Evolutionary conservation across 2,329 filamentous ascomycete species (phyloP).

Genomic region (Hymenoscyphus scutula): DNA sequence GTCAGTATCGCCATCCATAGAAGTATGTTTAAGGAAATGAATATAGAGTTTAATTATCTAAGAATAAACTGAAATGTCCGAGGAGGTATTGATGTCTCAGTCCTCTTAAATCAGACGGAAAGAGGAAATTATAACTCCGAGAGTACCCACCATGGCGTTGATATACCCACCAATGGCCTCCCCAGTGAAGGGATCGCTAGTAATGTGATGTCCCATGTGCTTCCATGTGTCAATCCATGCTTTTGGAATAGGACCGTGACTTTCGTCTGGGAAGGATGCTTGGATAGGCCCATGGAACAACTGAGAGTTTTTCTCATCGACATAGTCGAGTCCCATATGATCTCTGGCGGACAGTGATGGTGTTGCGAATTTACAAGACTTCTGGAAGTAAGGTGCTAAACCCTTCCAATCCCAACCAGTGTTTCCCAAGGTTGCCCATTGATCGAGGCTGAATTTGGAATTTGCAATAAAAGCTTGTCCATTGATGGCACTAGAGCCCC

Average conservation of each 20-base stretch:
- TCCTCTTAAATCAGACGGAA: no score
- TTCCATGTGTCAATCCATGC: slow-evolving; percentile 48
- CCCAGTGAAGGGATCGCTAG: slow-evolving; percentile 33
- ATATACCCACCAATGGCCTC: slow-evolving; percentile 36
- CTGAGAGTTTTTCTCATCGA: slow-evolving; percentile 9
- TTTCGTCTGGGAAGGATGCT: slow-evolving; percentile 43
- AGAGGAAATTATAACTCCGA: no score
- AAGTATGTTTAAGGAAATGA: no score
- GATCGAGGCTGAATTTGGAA: slow-evolving; percentile 36
- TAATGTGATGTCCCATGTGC: slow-evolving; percentile 36
- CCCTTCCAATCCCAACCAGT: slow-evolving; percentile 41
- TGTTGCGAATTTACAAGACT: slow-evolving; percentile 28
- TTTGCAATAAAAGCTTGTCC: slow-evolving; percentile 29
- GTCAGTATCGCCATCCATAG: no score
- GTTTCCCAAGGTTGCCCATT: slow-evolving; percentile 42
- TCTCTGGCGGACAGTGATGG: slow-evolving; percentile 8
- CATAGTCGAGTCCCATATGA: slow-evolving; percentile 11
- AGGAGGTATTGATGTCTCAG: no score
- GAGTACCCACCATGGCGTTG: slow-evolving; percentile 34
- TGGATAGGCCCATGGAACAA: slow-evolving; percentile 20
- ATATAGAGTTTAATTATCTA: no score
- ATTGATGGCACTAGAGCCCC: slow-evolving; percentile 40
- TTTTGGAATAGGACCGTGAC: slow-evolving; percentile 46
- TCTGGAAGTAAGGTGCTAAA: slow-evolving; percentile 41
- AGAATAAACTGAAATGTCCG: no score